These are phyloP conservation scores for Penicillium frequentans DNA, from an alignment of 2,329 filamentous ascomycete species.

Conservation along the genomic window DNA sequence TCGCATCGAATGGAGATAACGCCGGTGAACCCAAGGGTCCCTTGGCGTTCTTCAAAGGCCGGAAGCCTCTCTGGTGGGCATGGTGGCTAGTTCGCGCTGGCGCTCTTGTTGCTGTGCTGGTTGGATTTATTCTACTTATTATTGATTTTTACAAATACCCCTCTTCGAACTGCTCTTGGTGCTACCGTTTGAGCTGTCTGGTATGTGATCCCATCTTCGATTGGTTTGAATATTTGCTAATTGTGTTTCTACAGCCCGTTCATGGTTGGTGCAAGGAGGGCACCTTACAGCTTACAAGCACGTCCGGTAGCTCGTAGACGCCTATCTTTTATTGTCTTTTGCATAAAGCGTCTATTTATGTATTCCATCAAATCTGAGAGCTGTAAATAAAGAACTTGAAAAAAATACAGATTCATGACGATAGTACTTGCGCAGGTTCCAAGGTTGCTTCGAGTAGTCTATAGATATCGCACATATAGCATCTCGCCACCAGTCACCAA, in stretches of 20 bases:
- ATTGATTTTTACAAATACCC: constrained; percentile 86
- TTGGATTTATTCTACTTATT: constrained; percentile 82
- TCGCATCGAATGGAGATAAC: constrained; percentile 8
- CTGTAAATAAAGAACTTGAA: neutral
- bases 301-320: neutral
- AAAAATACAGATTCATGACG: neutral
- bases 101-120: constrained; percentile 74
- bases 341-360: neutral
- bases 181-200: constrained; percentile 90
- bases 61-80: constrained; percentile 92
- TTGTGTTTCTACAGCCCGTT: constrained; percentile 33
- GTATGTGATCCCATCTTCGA: constrained; percentile 56
- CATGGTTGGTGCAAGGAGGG: constrained; percentile 47
- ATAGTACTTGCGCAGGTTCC: neutral
- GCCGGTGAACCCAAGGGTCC: constrained; percentile 14
- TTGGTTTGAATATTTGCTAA: constrained; percentile 12
- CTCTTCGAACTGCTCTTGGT: constrained; percentile 76
- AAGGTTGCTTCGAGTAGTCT: neutral
- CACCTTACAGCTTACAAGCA: constrained; percentile 20
- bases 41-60: constrained; percentile 80
- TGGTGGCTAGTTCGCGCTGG: constrained; percentile 90
- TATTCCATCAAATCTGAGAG: neutral
- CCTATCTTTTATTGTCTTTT: neutral
- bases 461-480: neutral
- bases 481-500: neutral